Evolutionary conservation across 192 early-diverging fungal genomes (phyloP), one percentile per base, ranked within the genome.

Genomic region (Gamsiella multidivaricata): DNA sequence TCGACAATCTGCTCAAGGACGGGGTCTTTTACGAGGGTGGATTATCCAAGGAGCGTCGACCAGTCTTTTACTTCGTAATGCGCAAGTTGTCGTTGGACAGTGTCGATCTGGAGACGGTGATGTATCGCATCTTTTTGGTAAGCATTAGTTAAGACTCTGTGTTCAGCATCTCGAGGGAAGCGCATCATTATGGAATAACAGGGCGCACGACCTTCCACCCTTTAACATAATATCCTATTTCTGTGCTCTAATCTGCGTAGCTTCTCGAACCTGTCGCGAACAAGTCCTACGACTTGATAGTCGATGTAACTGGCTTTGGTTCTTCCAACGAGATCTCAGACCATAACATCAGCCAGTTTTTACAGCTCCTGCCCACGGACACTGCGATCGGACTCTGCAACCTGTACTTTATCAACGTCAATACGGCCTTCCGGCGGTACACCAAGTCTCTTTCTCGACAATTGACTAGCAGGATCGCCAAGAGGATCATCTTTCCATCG

Each of bases 11-110:
- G 31, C 80, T 82, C 18, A 86, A 87, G 20, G 91, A 92, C 54
- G 86, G 88, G 34, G 86, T 94, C 17, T 90, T 96, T 65, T 97
- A 94, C 59, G 92, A 92, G 61, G 94, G 92, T 22, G 93, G 92
- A 3, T 50, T 87, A 15, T 96, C 94, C 31, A 90, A 90, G 54
- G 85, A 83, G n/a, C 65, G 78, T 23, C 83, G 92, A 45, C 93
- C 92, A 0, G 93, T 97, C 2, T 84, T 95, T 52, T 97, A 96
- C 80, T 91, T 91, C 76, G 92, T 97, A 61, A 88, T 91, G 29
- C 87, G 94, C 33, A 87, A 93, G 22, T 63, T 97, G 43, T 84
- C 87, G 53, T 73, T 88, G 61, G 92, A 96, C 36, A 86, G 85
- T 41, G 85, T 94, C 45, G 94, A 97, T 79, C 93, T 96, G 80